These are phyloP conservation scores for Pinus albicaulis DNA, from an alignment of 75 land plant genomes.

Conservation along the genomic window DNA sequence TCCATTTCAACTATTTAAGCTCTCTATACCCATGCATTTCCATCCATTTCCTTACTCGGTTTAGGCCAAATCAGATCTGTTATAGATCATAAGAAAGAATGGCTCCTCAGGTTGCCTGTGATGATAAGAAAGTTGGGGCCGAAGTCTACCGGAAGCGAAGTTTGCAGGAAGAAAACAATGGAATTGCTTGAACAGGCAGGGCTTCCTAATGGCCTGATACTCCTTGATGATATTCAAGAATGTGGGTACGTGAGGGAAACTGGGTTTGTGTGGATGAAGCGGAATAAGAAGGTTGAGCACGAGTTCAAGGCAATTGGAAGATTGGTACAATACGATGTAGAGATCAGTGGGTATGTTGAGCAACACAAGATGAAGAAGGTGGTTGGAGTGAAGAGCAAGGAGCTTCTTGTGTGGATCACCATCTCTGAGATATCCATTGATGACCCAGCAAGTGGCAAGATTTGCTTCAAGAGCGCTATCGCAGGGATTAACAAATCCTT, in stretches of 20 bases:
- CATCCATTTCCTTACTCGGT: too few relatives aligned
- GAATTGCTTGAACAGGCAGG: background rate
- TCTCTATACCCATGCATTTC: too few relatives aligned
- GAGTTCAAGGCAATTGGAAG: too few relatives aligned
- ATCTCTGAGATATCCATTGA: conserved; percentile 20
- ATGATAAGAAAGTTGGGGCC: background rate
- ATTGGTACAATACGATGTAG: conserved; percentile 28
- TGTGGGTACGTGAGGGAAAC: conserved; percentile 4
- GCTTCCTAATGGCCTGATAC: background rate
- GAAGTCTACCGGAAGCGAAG: background rate
- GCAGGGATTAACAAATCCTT: too few relatives aligned
- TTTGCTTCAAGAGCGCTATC: too few relatives aligned
- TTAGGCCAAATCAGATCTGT: too few relatives aligned
- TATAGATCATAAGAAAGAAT: too few relatives aligned
- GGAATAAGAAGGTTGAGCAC: too few relatives aligned
- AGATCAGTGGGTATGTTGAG: conserved; percentile 55
- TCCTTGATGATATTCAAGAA: background rate
- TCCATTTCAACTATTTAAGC: too few relatives aligned
- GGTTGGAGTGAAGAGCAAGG: conserved; percentile 31
- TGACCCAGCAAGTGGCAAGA: too few relatives aligned
- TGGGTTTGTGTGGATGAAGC: too few relatives aligned
- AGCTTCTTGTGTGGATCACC: too few relatives aligned
- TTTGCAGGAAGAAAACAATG: background rate
- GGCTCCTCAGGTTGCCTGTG: background rate
- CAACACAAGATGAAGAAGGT: conserved; percentile 40